Evolutionary conservation across 2,329 filamentous ascomycete species (phyloP), one percentile per base, ranked within the genome.

Genomic region (Fusarium mundagurra): DNA sequence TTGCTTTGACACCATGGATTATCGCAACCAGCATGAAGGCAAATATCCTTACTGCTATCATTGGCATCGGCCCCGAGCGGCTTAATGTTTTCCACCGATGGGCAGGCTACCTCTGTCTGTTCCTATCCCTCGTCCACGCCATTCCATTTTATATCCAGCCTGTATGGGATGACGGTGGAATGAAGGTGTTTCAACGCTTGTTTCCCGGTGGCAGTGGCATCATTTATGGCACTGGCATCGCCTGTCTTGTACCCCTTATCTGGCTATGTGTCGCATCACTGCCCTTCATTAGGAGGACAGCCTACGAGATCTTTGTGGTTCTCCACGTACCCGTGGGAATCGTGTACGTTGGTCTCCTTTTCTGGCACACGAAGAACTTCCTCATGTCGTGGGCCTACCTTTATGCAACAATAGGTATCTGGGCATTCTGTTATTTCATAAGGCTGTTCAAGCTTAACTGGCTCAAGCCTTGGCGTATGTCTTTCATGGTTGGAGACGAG

Each of bases 321-420:
- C 85, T 97, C 7, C 96, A 98, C 80, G 90, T 95, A 0, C 95
- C 96, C 0, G 92, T 94, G 16, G 92, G 94, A 1, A 89, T 95
- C 44, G 85, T 93, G 20, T 97, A 96, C 79, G 85, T 98, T 12
- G 95, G 88, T 4, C 89, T 97, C 81, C 87, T 98, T 34, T 97
- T 98, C 84, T 98, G 96, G 96, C 96, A 98, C 82, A 96, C 94
- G 78, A 93, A 95, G 83, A 98, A 98, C 83, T 97, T 93, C 76
- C 88, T 98, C 43, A 92, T 92, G 62, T 97, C 95, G 1, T 98
- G 95, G 95, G 87, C 90, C 79, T 98, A 98, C 79, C 89, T 98
- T 6, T 97, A 90, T 78, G 91, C 94, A 4, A 96, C 94, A 0
- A 83, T 95, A 31, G 93, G 85, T 48, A 94, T 98, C 71, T 96